Conservation (phyloP, 1,284 basidiomycete species). For the Cystobasidiaceae sp. region DNA sequence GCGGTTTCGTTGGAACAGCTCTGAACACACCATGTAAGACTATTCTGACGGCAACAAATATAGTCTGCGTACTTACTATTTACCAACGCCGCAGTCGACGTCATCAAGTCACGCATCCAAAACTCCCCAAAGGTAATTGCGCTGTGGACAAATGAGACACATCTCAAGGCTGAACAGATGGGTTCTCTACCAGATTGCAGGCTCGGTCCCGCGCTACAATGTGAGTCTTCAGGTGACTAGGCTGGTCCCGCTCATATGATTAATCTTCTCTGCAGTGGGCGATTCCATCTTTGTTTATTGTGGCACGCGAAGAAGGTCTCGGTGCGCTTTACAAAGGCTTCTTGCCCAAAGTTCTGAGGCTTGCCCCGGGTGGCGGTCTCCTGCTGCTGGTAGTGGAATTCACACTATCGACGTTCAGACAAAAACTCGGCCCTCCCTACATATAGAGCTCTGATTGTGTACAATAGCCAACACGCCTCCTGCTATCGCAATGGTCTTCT, state of each 20-base stretch:
- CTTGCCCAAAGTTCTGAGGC: constrained; percentile 72
- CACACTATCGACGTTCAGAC: constrained; percentile 66
- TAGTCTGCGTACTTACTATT: background rate
- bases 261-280: constrained; percentile 58
- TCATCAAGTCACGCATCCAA: constrained; percentile 95
- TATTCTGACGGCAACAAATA: too few relatives aligned
- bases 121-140: constrained; percentile 54
- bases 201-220: constrained; percentile 75
- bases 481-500: too few relatives aligned
- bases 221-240: background rate
- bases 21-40: constrained; percentile 52
- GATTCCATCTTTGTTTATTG: constrained; percentile 63
- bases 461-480: too few relatives aligned
- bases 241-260: background rate
- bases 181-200: constrained; percentile 51
- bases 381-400: constrained; percentile 85
- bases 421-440: constrained; percentile 49
- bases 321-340: constrained; percentile 93
- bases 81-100: constrained; percentile 52
- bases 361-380: constrained; percentile 92
- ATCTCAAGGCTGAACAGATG: background rate
- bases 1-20: constrained; percentile 76
- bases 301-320: constrained; percentile 83
- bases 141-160: background rate
- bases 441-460: background rate